Conservation (phyloP, 176 grass and related monocot species). For the Chrysopogon serrulatus region DNA sequence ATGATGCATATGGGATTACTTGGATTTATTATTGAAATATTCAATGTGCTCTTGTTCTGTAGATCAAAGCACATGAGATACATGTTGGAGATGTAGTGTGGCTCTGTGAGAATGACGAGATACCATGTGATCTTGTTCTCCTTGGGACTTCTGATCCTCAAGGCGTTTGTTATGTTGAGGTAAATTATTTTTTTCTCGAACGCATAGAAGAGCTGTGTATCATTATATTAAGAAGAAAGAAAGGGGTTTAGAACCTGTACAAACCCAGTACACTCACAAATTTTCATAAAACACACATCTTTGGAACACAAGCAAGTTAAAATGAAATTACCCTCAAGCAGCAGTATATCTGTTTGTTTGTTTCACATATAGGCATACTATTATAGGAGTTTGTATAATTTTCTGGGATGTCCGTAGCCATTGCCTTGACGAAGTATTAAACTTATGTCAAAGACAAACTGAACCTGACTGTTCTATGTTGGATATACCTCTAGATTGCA, state of each 20-base stretch:
- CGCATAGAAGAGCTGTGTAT: not conserved
- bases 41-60: slow-evolving; percentile 23
- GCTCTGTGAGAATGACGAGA: slow-evolving; percentile 94
- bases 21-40: slow-evolving; percentile 21
- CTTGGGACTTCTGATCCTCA: slow-evolving; percentile 86
- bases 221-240: not conserved
- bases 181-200: slow-evolving; percentile 15
- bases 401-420: not conserved
- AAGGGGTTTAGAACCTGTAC: not conserved
- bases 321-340: not conserved
- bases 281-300: not conserved
- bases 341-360: slow-evolving; percentile 1
- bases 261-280: not conserved
- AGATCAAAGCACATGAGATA: slow-evolving; percentile 88
- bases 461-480: not conserved
- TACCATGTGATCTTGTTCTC: slow-evolving; percentile 91
- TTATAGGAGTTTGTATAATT: not conserved
- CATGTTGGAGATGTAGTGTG: slow-evolving; percentile 89
- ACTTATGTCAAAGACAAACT: not conserved
- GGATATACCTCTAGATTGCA: not conserved
- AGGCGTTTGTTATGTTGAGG: slow-evolving; percentile 97
- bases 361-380: not conserved
- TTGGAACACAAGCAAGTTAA: not conserved
- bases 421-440: not conserved
- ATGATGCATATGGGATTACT: not conserved